Base-by-base conservation (phyloP, 768 basidiomycete genomes). In the Lepiota subincarnata region DNA sequence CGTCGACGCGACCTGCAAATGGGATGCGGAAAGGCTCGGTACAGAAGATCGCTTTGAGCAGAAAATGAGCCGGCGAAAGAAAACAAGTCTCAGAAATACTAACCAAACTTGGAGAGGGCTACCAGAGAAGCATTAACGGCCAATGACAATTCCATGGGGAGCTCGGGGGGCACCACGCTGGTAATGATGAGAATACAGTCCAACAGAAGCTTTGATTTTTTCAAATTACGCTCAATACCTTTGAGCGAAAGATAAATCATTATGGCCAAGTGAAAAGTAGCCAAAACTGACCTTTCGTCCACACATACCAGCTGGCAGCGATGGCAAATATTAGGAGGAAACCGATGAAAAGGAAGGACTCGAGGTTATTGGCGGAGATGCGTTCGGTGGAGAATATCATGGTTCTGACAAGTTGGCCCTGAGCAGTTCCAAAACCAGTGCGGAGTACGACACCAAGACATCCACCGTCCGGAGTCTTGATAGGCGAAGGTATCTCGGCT, bases 301-400 rank as follows among this genome's bases (percentile, higher is more conserved):
- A 98, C 20, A 98, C 97, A 72, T 99, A 98, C 80, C 94, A 96
- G 63, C 89, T 92, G 0, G 97, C 97, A 28, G 96, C 96, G 60
- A 98, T 89, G 38, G 97, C 97, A 64, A 99, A 98, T 57, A 98
- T 90, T 50, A 98, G 83, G 13, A 98, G 75, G 79, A 99, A 98
- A 2, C 94, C 97, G 56, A 99, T 98, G 73, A 99, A 99, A 53
- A 98, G 71, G 83, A 98, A 98, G 0, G 87, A 87, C 66, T 99
- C 97, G 55, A 89, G 46, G 68, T 96, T 98, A 71, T 98, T 98
- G 20, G 97, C 97, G 6, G 93, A 92, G 18, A 99, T 86, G 4
- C 94, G 89, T 63, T 99, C 97, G 0, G 92, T 94, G 12, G 92
- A 94, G 74, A 98, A 99, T 53, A 99, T 94, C 97, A 98, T 99